phyloP scores from a whole-genome alignment of 2,329 filamentous ascomycete species.

The Colletotrichum orbiculare region DNA sequence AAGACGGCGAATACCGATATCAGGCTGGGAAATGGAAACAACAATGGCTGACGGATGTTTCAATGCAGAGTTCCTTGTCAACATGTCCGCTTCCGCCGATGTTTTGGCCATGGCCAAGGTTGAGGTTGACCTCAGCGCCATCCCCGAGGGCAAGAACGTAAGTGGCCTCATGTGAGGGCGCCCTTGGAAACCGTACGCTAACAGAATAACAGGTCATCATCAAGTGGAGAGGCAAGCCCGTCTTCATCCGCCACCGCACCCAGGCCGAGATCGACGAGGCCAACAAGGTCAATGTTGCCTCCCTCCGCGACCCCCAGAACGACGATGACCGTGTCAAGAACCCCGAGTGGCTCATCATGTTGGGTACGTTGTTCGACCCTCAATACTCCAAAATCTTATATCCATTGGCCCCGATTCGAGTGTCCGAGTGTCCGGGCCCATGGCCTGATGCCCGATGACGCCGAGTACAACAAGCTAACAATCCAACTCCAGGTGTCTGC shows the following conservation, averaged over 20 bases:
- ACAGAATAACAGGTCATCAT: constrained; percentile 81
- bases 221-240: constrained; percentile 99
- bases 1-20: background rate
- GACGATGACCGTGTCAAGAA: constrained; percentile 96
- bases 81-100: constrained; percentile 99
- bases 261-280: constrained; percentile 93
- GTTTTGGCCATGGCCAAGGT: constrained; percentile 99
- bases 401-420: background rate
- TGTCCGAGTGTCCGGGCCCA: background rate
- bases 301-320: constrained; percentile 89
- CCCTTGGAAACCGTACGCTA: background rate
- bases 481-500: constrained; percentile 80
- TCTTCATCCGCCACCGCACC: constrained; percentile 99
- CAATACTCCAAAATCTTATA: background rate
- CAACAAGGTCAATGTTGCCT: constrained; percentile 84
- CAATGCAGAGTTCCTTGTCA: constrained; percentile 92
- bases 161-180: constrained; percentile 49
- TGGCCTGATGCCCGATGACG: background rate
- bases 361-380: constrained; percentile 70
- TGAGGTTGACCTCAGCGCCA: constrained; percentile 90
- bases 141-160: constrained; percentile 99
- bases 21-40: background rate
- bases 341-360: constrained; percentile 98
- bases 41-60: constrained; percentile 40
- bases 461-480: constrained; percentile 38